Evolutionary conservation across 257 asterid genomes (phyloP), one percentile per base, ranked within the genome.

Genomic region (Linaria vulgaris): DNA sequence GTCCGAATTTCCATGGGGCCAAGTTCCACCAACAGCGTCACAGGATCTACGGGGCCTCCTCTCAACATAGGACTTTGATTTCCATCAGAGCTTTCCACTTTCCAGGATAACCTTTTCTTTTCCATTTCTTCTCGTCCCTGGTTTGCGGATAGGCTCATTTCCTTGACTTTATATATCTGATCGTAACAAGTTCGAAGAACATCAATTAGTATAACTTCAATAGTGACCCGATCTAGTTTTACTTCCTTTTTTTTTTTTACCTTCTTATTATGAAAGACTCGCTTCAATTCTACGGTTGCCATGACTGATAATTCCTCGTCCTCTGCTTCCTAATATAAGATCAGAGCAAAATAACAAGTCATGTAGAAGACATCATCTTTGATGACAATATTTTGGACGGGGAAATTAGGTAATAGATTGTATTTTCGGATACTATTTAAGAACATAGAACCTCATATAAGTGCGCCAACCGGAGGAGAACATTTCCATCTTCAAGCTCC

Each of bases 1-100:
- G 88, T 88, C 0, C 94, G 86, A 4, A 88, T 83, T 69, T 88
- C 94, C 91, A 85, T 81, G 12, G 96, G 88, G 6, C 83, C 78
- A 16, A 88, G 90, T 69, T 88, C 84, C 64, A 78, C 87, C n/a
- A 79, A 61, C 72, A 85, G 72, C 59, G 76, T 44, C 23, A 22
- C 9, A n/a, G 91, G 84, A 74, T 83, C 85, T 10, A 88, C 76
- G 13, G 85, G 69, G 9, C 70, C 76, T 34, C 96, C 96, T 80
- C 91, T 76, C 12, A 49, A 27, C 6, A 3, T 47, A 39, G 31
- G 53, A 21, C 53, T 68, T 50, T 39, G 7, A 50, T 56, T 67
- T 21, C 63, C 64, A 43, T 48, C 9, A 22, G 56, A 53, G 44
- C 81, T 78, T 63, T 76, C 78, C 43, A 68, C 71, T 69, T 69